Evolutionary conservation across 495 filamentous ascomycete genomes (phyloP).

Genomic region (Trichoderma erinaceum): DNA sequence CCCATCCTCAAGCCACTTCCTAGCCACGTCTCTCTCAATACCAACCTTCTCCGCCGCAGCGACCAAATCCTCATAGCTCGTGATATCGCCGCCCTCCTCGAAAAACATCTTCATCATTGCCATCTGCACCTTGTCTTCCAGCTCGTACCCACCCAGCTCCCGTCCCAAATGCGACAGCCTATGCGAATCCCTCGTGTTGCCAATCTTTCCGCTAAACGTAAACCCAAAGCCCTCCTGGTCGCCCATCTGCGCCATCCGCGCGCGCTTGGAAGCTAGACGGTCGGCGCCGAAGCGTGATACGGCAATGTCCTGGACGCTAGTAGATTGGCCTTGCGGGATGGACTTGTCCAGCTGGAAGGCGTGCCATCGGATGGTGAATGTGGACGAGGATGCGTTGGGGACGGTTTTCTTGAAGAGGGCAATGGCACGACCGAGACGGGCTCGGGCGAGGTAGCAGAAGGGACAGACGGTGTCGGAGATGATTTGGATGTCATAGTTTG

Average conservation of each 20-base stretch:
- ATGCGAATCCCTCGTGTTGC: constrained; percentile 74
- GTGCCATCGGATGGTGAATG: constrained; percentile 65
- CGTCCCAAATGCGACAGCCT: constrained; percentile 67
- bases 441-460: constrained; percentile 79
- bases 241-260: constrained; percentile 52
- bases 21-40: constrained; percentile 51
- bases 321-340: constrained; percentile 37
- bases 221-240: constrained; percentile 64
- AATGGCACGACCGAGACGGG: constrained; percentile 65
- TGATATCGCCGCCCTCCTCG: constrained; percentile 73
- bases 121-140: constrained; percentile 60
- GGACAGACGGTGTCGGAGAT: constrained; percentile 74
- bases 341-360: constrained; percentile 76
- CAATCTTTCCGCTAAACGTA: constrained; percentile 63
- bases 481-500: constrained; percentile 69
- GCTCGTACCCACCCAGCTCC: constrained; percentile 38
- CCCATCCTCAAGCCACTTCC: constrained; percentile 56
- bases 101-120: constrained; percentile 69
- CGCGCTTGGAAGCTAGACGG: constrained; percentile 48
- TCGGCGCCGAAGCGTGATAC: constrained; percentile 41
- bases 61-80: constrained; percentile 51
- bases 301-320: constrained; percentile 24
- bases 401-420: constrained; percentile 50
- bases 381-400: constrained; percentile 54
- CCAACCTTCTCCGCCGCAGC: constrained; percentile 59